These are phyloP conservation scores for Macadamia tetraphylla DNA, from an alignment of 164 flowering plant species.

Conservation along the genomic window DNA sequence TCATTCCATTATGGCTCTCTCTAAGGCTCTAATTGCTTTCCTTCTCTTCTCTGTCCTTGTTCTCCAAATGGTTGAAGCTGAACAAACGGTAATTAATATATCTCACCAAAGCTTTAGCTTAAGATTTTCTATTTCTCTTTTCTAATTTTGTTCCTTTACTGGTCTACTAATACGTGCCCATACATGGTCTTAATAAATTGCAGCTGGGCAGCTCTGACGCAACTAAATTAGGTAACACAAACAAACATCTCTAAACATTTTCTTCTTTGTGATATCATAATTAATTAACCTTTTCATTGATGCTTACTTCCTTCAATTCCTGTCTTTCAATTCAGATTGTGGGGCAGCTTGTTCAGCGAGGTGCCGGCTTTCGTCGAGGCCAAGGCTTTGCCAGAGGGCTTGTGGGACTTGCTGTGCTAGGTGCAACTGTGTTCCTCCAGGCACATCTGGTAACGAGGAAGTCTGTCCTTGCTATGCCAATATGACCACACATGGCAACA, in stretches of 20 bases:
- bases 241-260: too few species aligned
- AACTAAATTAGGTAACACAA: too few species aligned
- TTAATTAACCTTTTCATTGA: too few species aligned
- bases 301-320: too few species aligned
- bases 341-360: constrained; percentile 22
- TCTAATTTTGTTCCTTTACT: neutral
- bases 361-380: constrained; percentile 29
- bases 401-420: constrained; percentile 38
- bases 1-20: too few species aligned
- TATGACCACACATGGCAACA: constrained; percentile 26
- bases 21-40: too few species aligned
- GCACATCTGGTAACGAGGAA: constrained; percentile 30
- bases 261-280: too few species aligned
- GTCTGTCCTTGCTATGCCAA: constrained; percentile 31
- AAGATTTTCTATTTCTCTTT: neutral
- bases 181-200: too few species aligned
- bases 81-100: too few species aligned
- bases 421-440: constrained; percentile 39
- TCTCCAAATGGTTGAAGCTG: too few species aligned
- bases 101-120: neutral
- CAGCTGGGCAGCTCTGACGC: too few species aligned
- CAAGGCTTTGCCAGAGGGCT: constrained; percentile 31
- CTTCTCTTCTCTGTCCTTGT: too few species aligned
- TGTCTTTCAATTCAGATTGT: constrained; percentile 13
- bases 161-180: neutral